Conservation (phyloP, 805 yeast genomes). For the Candida rishiriensis region DNA sequence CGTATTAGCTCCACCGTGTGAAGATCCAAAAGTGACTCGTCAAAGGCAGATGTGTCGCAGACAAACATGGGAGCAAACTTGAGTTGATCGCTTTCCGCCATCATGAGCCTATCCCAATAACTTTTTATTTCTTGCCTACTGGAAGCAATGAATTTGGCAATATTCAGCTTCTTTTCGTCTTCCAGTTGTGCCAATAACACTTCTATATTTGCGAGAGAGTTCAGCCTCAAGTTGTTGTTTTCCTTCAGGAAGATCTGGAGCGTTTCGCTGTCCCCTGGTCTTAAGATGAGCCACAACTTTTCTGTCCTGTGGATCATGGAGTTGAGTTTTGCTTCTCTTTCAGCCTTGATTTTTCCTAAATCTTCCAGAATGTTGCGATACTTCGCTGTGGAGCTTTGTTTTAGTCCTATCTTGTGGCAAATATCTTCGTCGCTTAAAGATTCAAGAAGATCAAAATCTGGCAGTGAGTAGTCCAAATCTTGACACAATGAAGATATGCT, state of each 20-base stretch:
- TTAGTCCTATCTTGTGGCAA: constrained; percentile 22
- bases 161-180: constrained; percentile 54
- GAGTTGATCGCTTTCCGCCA: constrained; percentile 45
- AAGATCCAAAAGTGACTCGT: constrained; percentile 55
- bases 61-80: constrained; percentile 41
- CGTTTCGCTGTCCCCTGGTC: constrained; percentile 24
- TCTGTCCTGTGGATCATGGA: constrained; percentile 31
- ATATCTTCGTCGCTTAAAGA: constrained; percentile 15
- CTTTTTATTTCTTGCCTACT: constrained; percentile 54
- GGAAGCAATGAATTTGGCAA: constrained; percentile 64
- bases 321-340: constrained; percentile 35
- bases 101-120: constrained; percentile 61
- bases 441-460: constrained; percentile 3
- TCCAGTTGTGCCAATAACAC: constrained; percentile 54
- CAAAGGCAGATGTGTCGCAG: constrained; percentile 35
- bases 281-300: constrained; percentile 42
- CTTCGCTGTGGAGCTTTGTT: constrained; percentile 8
- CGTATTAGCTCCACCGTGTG: constrained; percentile 54
- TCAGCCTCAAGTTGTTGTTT: constrained; percentile 44
- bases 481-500: constrained; percentile 4
- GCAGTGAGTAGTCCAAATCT: constrained; percentile 8
- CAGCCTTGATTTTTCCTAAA: constrained; percentile 30
- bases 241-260: constrained; percentile 33
- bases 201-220: constrained; percentile 46
- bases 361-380: constrained; percentile 9